Percentiles rank a stretch among this genome's conserved stretches.
These are phyloP conservation scores for Phalaenopsis aphrodite DNA, from an alignment of 106 monocot genomes.

Conservation along the genomic window DNA sequence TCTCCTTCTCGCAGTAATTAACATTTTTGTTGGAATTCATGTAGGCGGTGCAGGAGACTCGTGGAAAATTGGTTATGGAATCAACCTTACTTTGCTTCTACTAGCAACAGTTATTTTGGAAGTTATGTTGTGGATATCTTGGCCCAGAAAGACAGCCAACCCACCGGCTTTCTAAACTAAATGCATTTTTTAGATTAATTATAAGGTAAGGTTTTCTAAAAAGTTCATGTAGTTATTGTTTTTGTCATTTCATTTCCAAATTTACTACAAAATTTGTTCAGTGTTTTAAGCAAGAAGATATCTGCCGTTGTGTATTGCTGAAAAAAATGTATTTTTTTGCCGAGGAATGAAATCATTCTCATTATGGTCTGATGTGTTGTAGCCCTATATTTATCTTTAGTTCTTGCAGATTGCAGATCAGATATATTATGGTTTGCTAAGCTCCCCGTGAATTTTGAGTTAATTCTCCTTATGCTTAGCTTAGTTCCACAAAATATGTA, in stretches of 20 bases:
- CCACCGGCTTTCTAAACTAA: conserved; percentile 22
- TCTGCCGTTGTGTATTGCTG: background rate
- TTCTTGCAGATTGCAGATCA: background rate
- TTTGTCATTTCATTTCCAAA: background rate
- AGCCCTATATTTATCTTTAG: background rate
- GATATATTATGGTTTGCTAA: no score
- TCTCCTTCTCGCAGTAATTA: conserved; percentile 61
- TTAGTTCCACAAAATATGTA: no score
- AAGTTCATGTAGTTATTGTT: background rate
- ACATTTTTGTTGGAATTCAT: conserved; percentile 65
- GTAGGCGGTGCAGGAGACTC: conserved; percentile 55
- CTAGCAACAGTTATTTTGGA: conserved; percentile 37
- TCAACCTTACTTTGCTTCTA: conserved; percentile 51
- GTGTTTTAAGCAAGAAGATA: background rate
- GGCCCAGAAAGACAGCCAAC: conserved; percentile 28
- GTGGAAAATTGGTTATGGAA: conserved; percentile 77
- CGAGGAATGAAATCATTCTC: background rate
- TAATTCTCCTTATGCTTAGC: no score
- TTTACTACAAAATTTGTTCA: background rate
- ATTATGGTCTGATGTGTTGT: background rate
- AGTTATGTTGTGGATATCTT: conserved; percentile 49
- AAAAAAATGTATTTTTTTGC: background rate
- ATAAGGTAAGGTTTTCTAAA: background rate
- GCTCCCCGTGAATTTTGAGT: no score
- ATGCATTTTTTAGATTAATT: background rate